Base-by-base conservation (phyloP, 1,284 basidiomycete genomes). In the Exobasidium cylindrosporum region DNA sequence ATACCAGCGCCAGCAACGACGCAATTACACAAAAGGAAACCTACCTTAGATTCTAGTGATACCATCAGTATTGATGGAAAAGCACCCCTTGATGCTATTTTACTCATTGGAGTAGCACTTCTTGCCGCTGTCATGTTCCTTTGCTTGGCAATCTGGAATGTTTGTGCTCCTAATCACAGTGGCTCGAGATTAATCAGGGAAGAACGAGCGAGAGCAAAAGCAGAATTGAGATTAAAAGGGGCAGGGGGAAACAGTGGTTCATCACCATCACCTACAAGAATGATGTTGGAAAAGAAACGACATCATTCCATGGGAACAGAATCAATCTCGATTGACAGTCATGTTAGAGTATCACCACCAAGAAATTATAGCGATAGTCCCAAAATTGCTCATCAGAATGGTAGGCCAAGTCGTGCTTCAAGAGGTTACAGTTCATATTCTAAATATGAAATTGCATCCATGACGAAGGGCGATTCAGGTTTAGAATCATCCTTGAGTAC, bases 11-110 rank as follows among this genome's bases (percentile, higher is more conserved):
- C n/a, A n/a, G n/a, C n/a, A n/a, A n/a, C n/a, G n/a, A n/a, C n/a
- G n/a, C n/a, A n/a, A n/a, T n/a, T n/a, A n/a, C n/a, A n/a, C n/a
- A n/a, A n/a, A n/a, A n/a, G n/a, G n/a, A n/a, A n/a, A n/a, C n/a
- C n/a, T n/a, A n/a, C n/a, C n/a, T n/a, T n/a, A n/a, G n/a, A n/a
- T n/a, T n/a, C n/a, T n/a, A n/a, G n/a, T n/a, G n/a, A n/a, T n/a
- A n/a, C n/a, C n/a, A n/a, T n/a, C n/a, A n/a, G n/a, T 13, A 50
- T 50, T 24, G 47, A 50, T 28, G 47, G 47, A 14, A 50, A 23
- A 23, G 47, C 13, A 50, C 47, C 47, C 26, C n/a, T 50, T 24
- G 47, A 50, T 50, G 5, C 26, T 21, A 50, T 50, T 4, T 28
- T 50, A 13, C 26, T 50, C 13, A 28, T 50, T 5, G 47, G 5